Conservation (phyloP, 371 early-diverging fungal species). For the Gilbertella persicaria region DNA sequence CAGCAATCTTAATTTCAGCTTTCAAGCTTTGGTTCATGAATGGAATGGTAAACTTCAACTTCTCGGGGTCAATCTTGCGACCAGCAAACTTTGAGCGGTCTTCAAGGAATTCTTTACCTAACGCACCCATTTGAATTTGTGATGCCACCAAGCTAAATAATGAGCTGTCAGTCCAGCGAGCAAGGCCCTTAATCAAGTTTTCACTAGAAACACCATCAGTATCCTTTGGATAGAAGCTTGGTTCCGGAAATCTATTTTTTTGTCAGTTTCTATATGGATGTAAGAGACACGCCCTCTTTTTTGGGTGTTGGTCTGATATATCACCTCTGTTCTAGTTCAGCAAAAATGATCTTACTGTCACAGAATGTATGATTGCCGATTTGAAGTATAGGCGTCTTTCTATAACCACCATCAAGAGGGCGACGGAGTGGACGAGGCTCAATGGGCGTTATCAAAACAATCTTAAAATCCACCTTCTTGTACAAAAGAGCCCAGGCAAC, state of each 20-base stretch:
- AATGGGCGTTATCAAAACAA: conserved; percentile 27
- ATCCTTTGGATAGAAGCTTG: conserved; percentile 17
- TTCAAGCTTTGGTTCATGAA: conserved; percentile 10
- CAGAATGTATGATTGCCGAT: conserved; percentile 61
- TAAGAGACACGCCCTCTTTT: not conserved
- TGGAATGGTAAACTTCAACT: conserved; percentile 1
- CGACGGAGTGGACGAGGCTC: conserved; percentile 43
- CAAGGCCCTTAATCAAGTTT: not conserved
- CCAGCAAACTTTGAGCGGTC: conserved; percentile 18
- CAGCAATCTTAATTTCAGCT: conserved; percentile 6
- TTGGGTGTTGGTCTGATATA: not conserved
- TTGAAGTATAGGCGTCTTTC: conserved; percentile 63
- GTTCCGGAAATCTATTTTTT: conserved; percentile 19
- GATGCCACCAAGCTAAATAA: conserved; percentile 7
- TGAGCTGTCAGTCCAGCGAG: conserved; percentile 11
- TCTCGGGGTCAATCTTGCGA: not conserved
- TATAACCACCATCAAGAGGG: conserved; percentile 57
- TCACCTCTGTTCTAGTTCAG: conserved; percentile 53
- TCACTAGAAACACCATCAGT: conserved; percentile 4
- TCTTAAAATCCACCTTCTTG: conserved; percentile 42
- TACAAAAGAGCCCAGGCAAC: conserved; percentile 37
- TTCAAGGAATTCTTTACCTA: conserved; percentile 15
- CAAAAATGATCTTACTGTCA: conserved; percentile 51
- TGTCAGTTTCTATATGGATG: not conserved
- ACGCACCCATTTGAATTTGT: conserved; percentile 9